A percentile compares a stretch with the other conserved stretches of the same genome.
phyloP scores from a whole-genome alignment of 2,329 filamentous ascomycete species.

The Botrytis cinerea region DNA sequence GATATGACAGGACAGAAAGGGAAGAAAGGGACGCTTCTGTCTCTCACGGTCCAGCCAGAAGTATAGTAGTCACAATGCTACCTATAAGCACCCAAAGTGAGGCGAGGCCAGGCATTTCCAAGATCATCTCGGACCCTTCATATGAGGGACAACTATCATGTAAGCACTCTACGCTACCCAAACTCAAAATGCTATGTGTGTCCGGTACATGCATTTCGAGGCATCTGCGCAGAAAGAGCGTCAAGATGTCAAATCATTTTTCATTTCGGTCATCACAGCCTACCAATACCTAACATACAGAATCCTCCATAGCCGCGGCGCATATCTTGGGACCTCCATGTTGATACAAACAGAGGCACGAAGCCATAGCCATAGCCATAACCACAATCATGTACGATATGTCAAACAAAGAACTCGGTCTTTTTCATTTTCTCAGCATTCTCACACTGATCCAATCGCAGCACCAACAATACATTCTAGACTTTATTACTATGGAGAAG shows the following conservation, averaged over 20 bases:
- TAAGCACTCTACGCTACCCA: not conserved
- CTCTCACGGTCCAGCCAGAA: not conserved
- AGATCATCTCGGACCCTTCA: slow-evolving; percentile 1
- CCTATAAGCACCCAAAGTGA: not conserved
- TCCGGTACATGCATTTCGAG: not conserved
- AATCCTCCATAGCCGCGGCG: slow-evolving; percentile 12
- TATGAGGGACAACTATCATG: not conserved
- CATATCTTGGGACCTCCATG: not conserved
- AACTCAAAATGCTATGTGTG: not conserved
- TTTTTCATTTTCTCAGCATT: not conserved
- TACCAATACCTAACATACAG: not conserved
- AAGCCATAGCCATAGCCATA: not conserved
- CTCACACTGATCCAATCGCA: not conserved
- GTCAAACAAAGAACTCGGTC: not conserved
- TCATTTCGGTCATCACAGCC: not conserved
- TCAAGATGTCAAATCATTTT: not conserved
- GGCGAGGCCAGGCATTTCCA: not conserved
- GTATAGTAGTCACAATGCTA: too few relatives aligned
- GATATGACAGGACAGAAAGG: not conserved
- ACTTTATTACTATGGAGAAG: not conserved
- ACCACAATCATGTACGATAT: not conserved
- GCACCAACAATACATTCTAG: not conserved
- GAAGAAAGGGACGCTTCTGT: not conserved
- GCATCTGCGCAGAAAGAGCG: not conserved
- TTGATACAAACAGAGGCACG: not conserved